Conservation (phyloP, 2,329 filamentous ascomycete genomes). For the Pseudogymnoascus sp. region DNA sequence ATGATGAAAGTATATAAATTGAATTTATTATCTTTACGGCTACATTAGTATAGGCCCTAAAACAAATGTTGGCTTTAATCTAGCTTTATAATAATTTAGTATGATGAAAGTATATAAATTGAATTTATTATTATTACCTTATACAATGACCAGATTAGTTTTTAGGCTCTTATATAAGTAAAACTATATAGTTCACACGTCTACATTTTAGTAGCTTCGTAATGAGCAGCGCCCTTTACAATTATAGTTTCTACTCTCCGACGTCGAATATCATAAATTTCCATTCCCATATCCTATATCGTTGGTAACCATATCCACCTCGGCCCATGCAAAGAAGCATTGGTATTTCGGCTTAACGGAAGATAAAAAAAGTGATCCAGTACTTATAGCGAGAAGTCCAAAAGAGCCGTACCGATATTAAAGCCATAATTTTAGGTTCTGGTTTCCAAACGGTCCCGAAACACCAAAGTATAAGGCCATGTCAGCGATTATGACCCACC, state of each 20-base stretch:
- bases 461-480: not conserved
- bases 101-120: too few species aligned
- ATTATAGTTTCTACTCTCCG: not conserved
- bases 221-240: not conserved
- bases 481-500: not conserved
- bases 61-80: not conserved
- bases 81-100: not conserved
- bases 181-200: not conserved
- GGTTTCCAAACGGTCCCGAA: not conserved
- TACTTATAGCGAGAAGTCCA: not conserved
- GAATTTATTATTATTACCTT: not conserved
- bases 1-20: too few species aligned
- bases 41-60: not conserved
- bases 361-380: not conserved
- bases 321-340: not conserved
- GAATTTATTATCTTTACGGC: too few species aligned
- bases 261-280: not conserved
- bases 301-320: not conserved
- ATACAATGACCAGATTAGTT: not conserved
- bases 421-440: not conserved
- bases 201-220: not conserved
- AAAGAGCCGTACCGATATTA: not conserved
- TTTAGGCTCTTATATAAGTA: not conserved
- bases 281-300: not conserved
- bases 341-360: not conserved